These are phyloP conservation scores for Avena atlantica DNA, from an alignment of 176 grass and related monocot species.

Conservation along the genomic window DNA sequence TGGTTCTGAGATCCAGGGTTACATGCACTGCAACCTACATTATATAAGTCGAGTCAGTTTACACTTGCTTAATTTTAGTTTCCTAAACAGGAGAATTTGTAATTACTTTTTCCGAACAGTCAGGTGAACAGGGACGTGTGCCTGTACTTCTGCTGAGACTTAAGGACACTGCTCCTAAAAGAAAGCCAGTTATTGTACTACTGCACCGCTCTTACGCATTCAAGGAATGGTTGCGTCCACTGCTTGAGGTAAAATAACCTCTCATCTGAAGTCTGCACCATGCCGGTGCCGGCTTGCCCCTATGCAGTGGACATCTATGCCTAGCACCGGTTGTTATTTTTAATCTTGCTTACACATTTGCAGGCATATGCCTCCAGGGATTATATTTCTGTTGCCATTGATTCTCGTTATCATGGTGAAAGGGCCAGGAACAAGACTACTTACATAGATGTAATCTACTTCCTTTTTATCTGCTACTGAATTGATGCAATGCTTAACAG, in stretches of 20 bases:
- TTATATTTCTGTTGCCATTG: constrained; percentile 84
- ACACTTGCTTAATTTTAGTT: constrained; percentile 23
- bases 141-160: constrained; percentile 80
- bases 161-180: constrained; percentile 56
- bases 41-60: neutral
- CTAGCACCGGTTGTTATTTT: neutral
- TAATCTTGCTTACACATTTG: constrained; percentile 31
- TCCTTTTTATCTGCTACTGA: constrained; percentile 6
- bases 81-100: constrained; percentile 22
- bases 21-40: constrained; percentile 6
- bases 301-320: neutral
- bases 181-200: constrained; percentile 79
- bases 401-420: constrained; percentile 95
- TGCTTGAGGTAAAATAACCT: constrained; percentile 76
- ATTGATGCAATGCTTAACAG: neutral
- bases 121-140: constrained; percentile 76
- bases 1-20: constrained; percentile 9
- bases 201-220: constrained; percentile 95
- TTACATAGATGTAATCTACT: constrained; percentile 75
- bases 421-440: constrained; percentile 67
- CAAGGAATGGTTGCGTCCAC: constrained; percentile 88
- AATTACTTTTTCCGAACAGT: constrained; percentile 37
- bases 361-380: constrained; percentile 90
- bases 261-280: constrained; percentile 1
- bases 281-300: too few relatives aligned